Evolutionary conservation across 768 basidiomycete genomes (phyloP), one percentile per base, ranked within the genome.

Genomic region (Tylopilus plumbeoviolaceoides): DNA sequence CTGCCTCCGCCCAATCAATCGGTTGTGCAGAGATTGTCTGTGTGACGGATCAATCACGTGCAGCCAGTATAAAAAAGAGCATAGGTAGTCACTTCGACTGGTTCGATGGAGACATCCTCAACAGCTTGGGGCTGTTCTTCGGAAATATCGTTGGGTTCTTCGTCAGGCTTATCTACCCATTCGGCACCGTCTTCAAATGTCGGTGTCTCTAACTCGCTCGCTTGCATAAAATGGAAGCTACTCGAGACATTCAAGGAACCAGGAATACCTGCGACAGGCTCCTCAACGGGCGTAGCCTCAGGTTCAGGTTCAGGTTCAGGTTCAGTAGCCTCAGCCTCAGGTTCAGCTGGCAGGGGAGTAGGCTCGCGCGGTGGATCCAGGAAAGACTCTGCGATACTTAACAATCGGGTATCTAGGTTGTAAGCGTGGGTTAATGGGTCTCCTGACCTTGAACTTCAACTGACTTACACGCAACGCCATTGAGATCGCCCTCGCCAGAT

Each of bases 141-240:
- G 20, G 57, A 20, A 39, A 20, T 18, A 30, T 31, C 53, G 17
- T 53, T 59, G 42, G 42, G 25, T 47, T 59, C 70, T 46, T 63
- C 70, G 15, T 78, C 78, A 18, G 76, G 58, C 30, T 74, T 73
- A 60, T 84, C 79, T 10, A 80, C 78, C 78, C 79, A 83, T 62
- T 84, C 83, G 8, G 73, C 73, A 27, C 63, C 74, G 20, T 80
- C 73, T 51, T 84, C 82, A 31, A 81, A 78, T 11, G 75, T 61
- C 20, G 76, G 44, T 0, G 75, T 65, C 55, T 88, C 89, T 33
- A 91, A 74, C 61, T 91, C 89, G 66, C 89, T 90, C 53, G 79
- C 85, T 68, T 89, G 84, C 73, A 92, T 86, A 68, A 91, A 92
- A 62, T 80, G 81, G 77, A 90, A 85, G 69, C 83, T 80, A 50